A percentile compares a stretch with the other conserved stretches of the same genome.
These are phyloP conservation scores for Trichoderma koningii DNA, from an alignment of 2,329 filamentous ascomycete genomes.

Conservation along the genomic window DNA sequence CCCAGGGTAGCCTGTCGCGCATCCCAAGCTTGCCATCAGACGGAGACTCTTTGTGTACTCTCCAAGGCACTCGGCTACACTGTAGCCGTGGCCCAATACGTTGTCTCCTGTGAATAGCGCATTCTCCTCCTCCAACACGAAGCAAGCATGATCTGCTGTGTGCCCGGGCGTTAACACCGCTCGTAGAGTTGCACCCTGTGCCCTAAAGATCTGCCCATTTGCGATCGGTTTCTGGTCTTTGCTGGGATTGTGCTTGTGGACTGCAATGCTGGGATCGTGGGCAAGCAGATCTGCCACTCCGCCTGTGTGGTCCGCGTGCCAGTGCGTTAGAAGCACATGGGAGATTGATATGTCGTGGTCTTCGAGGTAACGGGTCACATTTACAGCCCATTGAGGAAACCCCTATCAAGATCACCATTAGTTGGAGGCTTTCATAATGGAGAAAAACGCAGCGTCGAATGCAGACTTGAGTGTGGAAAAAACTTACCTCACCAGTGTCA, in stretches of 20 bases:
- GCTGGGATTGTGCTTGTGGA: background rate
- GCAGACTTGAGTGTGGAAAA: too few species aligned
- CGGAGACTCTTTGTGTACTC: slow-evolving; percentile 63
- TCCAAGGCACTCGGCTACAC: slow-evolving; percentile 69
- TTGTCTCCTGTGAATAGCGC: slow-evolving; percentile 76
- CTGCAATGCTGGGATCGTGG: slow-evolving; percentile 29
- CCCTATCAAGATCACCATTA: background rate
- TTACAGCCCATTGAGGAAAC: background rate
- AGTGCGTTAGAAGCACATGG: slow-evolving; percentile 67
- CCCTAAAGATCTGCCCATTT: background rate
- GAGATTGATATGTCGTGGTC: slow-evolving; percentile 36
- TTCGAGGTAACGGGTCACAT: background rate
- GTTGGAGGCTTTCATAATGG: background rate
- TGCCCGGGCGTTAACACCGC: background rate
- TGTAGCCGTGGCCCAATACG: slow-evolving; percentile 71
- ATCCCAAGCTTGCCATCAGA: slow-evolving; percentile 56
- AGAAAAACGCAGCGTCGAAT: too few species aligned
- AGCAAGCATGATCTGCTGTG: background rate
- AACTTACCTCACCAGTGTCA: slow-evolving; percentile 6
- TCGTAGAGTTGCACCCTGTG: background rate
- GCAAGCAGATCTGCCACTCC: slow-evolving; percentile 62
- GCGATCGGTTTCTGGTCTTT: background rate
- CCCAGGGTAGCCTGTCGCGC: slow-evolving; percentile 58
- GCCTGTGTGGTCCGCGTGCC: slow-evolving; percentile 71
- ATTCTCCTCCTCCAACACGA: background rate